phyloP scores from a whole-genome alignment of 2,329 filamentous ascomycete species.

The Chaetomiaceae sp. region DNA sequence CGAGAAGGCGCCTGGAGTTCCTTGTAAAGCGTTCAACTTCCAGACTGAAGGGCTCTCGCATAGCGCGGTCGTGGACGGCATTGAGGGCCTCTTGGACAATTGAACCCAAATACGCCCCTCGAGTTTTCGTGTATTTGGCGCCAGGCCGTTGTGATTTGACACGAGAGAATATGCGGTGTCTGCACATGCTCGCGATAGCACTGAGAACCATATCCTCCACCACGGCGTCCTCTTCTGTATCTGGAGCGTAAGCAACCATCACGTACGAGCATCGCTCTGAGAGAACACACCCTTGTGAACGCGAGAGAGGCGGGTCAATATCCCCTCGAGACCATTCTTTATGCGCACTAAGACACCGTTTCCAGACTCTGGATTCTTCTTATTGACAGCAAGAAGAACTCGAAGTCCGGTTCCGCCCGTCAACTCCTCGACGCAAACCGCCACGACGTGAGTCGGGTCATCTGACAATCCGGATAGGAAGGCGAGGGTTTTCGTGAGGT shows the following conservation, averaged over 20 bases:
- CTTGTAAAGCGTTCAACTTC: too few species aligned
- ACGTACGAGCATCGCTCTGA: background rate
- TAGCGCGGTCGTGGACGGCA: constrained; percentile 3
- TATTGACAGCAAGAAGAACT: constrained; percentile 22
- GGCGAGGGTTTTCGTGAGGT: constrained; percentile 13
- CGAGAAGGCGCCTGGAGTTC: too few species aligned
- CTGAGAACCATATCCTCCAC: constrained; percentile 7
- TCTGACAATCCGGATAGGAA: constrained; percentile 20
- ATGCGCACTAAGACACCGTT: constrained; percentile 9
- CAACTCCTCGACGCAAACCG: constrained; percentile 18
- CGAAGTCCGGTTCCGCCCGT: background rate
- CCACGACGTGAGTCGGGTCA: constrained; percentile 16
- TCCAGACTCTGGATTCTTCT: background rate
- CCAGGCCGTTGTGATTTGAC: constrained; percentile 3
- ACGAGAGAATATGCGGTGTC: constrained; percentile 13
- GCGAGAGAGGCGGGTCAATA: constrained; percentile 13
- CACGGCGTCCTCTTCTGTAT: too few species aligned
- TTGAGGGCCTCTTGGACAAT: background rate
- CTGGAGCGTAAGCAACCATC: too few species aligned
- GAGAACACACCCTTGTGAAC: constrained; percentile 6
- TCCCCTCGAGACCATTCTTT: constrained; percentile 13
- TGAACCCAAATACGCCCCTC: background rate
- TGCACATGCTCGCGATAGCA: constrained; percentile 15
- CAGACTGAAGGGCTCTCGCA: too few species aligned
- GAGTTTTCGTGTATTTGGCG: background rate